Evolutionary conservation across 2,329 filamentous ascomycete species (phyloP), one percentile per base, ranked within the genome.

Genomic region (Tothia fuscella): DNA sequence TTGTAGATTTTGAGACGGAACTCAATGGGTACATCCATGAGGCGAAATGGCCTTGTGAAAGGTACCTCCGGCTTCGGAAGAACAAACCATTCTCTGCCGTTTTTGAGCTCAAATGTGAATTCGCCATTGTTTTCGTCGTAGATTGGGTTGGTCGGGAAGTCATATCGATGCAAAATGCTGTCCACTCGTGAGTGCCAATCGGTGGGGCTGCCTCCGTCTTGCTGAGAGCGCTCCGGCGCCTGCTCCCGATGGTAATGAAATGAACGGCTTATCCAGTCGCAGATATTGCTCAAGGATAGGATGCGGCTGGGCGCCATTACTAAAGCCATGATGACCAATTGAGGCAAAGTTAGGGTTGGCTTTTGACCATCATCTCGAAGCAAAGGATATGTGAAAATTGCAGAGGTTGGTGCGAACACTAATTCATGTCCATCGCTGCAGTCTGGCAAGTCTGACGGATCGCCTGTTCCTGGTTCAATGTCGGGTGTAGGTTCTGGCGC

Each of bases 81-180:
- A 17, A 40, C 28, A 19, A 26, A 26, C 37, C 37, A 40, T 40
- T 40, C 37, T 10, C 26, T 19, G 13, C 37, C 37, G 10, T 22
- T 19, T 9, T 24, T 24, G 4, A 40, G 12, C 6, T 29, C 12
- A 3, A 40, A 30, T 3, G 22, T 14, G 5, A 40, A 7, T 5
- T 40, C 20, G 3, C 9, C 5, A 19, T 40, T 13, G 21, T 26
- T 28, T 14, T 10, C 14, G 13, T 38, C 36, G 13, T 16, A 17
- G 12, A n/a, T n/a, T 19, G 37, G 37, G 5, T 31, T 19, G 5
- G 25, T 40, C 6, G 25, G 25, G 17, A 40, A 40, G 17, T 40
- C 37, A 17, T 40, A 40, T 9, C 19, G 25, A 30, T 40, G 37
- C 3, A 40, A 17, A 13, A 40, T 31, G n/a, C 31, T 28, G 6